These are phyloP conservation scores for Elsinoe ampelina DNA, from an alignment of 2,329 filamentous ascomycete species.

Conservation along the genomic window DNA sequence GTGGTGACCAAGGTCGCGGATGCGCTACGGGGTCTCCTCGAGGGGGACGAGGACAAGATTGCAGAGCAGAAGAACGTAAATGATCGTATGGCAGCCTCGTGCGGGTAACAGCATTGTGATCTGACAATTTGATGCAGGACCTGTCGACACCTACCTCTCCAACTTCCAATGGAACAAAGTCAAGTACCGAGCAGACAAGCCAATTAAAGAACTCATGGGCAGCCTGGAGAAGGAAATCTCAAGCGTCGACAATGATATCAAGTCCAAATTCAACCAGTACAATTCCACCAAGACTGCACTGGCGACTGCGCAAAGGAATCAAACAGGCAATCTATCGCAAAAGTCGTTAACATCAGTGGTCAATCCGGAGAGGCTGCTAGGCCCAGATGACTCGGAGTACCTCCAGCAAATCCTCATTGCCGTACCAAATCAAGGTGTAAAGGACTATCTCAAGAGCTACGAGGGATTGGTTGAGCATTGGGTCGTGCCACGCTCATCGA, in stretches of 20 bases:
- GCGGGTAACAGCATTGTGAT: conserved; percentile 1
- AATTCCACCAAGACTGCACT: conserved; percentile 82
- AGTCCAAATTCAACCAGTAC: conserved; percentile 88
- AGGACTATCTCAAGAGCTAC: conserved; percentile 83
- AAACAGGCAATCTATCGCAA: conserved; percentile 88
- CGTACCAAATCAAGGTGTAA: conserved; percentile 68
- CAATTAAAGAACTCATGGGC: conserved; percentile 77
- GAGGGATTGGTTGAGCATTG: conserved; percentile 72
- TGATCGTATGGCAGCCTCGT: conserved; percentile 59
- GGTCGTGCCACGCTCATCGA: conserved; percentile 84
- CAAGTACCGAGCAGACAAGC: conserved; percentile 88
- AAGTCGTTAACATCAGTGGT: conserved; percentile 89
- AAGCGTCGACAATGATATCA: conserved; percentile 92
- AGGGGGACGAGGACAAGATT: conserved; percentile 74
- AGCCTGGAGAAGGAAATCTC: conserved; percentile 84
- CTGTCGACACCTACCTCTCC: conserved; percentile 86
- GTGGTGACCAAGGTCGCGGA: conserved; percentile 85
- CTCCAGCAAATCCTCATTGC: conserved; percentile 91
- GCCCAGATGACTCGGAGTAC: conserved; percentile 81
- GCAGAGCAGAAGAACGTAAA: conserved; percentile 87
- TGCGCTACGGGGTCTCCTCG: conserved; percentile 71
- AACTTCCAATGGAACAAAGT: conserved; percentile 95
- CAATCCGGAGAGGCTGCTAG: conserved; percentile 60
- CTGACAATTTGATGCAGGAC: conserved; percentile 49
- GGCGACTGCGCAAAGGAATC: conserved; percentile 70